These are phyloP conservation scores for Suillus decipiens DNA, from an alignment of 768 basidiomycete genomes.

Conservation along the genomic window DNA sequence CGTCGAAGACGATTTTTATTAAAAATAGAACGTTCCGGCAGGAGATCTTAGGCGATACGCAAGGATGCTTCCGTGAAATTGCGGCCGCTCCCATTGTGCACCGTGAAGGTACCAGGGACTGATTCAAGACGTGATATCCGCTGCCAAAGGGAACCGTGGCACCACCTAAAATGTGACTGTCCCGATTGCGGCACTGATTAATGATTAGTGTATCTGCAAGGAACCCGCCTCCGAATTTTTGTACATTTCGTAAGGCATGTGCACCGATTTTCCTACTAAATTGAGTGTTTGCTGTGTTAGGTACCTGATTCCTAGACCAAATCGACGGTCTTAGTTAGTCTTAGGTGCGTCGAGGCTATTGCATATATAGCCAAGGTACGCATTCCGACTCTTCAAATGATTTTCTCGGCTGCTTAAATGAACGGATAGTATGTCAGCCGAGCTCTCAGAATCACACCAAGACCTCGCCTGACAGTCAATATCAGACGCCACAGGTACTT, in stretches of 20 bases:
- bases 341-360: conserved; percentile 5
- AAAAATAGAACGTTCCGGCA: background rate
- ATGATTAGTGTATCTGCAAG: background rate
- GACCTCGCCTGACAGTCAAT: background rate
- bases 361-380: conserved; percentile 1
- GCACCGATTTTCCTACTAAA: background rate
- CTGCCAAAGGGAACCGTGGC: background rate
- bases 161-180: background rate
- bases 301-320: background rate
- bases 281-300: background rate
- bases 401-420: background rate
- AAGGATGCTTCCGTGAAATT: background rate
- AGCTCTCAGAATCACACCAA: background rate
- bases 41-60: background rate
- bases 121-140: background rate
- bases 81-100: background rate
- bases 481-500: conserved; percentile 1
- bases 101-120: conserved; percentile 7
- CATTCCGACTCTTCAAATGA: background rate
- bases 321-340: background rate
- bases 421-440: background rate
- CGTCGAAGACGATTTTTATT: no score
- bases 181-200: background rate
- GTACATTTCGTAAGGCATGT: background rate
- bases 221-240: background rate